Conservation (phyloP, 257 asterid species). For the Solanum chiquidenum region DNA sequence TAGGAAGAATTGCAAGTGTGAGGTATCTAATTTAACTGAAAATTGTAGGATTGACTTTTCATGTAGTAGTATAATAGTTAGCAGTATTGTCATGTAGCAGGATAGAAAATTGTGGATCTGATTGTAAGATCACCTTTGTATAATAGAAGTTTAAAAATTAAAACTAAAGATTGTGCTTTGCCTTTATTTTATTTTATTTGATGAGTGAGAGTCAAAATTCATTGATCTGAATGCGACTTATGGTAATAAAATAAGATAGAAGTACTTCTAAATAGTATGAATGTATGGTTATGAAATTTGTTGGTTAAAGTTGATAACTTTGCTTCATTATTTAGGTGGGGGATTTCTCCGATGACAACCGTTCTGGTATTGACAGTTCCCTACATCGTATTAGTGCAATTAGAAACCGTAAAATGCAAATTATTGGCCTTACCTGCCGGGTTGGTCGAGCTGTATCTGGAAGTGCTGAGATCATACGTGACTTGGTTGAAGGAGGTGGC, state of each 20-base stretch:
- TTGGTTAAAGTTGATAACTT: conserved; percentile 3
- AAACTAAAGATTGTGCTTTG: neutral
- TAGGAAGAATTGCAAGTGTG: neutral
- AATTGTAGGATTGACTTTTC: neutral
- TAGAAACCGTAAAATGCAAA: conserved; percentile 85
- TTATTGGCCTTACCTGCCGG: conserved; percentile 94
- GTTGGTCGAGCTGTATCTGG: conserved; percentile 98
- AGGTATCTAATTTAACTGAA: neutral
- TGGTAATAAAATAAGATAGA: neutral
- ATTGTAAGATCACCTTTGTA: neutral
- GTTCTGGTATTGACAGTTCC: conserved; percentile 83
- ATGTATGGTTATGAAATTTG: neutral
- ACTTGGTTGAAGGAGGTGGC: conserved; percentile 76
- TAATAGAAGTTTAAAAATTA: neutral
- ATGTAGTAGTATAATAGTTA: neutral
- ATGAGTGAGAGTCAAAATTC: neutral
- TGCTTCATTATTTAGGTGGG: conserved; percentile 55
- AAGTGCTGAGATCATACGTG: conserved; percentile 92
- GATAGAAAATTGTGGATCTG: neutral
- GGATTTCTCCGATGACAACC: conserved; percentile 92
- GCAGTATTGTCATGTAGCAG: neutral
- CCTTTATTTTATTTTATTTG: neutral
- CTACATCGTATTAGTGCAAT: conserved; percentile 97
- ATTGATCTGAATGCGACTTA: neutral
- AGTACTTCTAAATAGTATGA: neutral